A percentile compares a stretch with the other conserved stretches of the same genome.
Evolutionary conservation across 148 eudicot genomes (phyloP).

Genomic region (Silene uniflora): DNA sequence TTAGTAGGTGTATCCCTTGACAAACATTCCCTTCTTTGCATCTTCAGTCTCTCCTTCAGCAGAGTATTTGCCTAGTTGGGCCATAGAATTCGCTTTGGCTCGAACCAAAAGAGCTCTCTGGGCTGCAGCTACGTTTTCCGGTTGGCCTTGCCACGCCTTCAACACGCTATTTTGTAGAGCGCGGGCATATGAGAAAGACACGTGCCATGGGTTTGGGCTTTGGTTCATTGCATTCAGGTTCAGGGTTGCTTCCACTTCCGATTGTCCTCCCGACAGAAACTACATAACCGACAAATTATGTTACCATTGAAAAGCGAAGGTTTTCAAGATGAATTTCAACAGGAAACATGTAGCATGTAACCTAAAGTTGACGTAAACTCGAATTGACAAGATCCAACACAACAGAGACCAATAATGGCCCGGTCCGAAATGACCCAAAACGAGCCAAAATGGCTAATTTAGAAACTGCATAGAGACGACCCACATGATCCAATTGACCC

Average conservation of each 20-base stretch:
- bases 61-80: constrained; percentile 82
- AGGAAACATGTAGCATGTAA: not conserved
- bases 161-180: constrained; percentile 84
- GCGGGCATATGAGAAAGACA: constrained; percentile 95
- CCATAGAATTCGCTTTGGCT: constrained; percentile 87
- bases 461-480: too few relatives aligned
- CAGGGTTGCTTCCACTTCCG: constrained; percentile 84
- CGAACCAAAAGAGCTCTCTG: constrained; percentile 73
- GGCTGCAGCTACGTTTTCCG: constrained; percentile 76
- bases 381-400: too few relatives aligned
- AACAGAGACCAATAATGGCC: too few relatives aligned
- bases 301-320: not conserved
- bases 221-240: constrained; percentile 95
- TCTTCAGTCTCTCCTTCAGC: constrained; percentile 79
- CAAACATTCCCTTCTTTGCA: constrained; percentile 88
- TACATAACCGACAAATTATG: constrained; percentile 13
- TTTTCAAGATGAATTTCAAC: not conserved
- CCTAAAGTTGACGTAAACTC: too few relatives aligned
- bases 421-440: too few relatives aligned
- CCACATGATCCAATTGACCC: too few relatives aligned
- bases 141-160: constrained; percentile 84
- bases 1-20: constrained; percentile 85
- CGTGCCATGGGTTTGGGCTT: constrained; percentile 96
- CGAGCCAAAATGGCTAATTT: too few relatives aligned
- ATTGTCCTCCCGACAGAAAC: constrained; percentile 98